Base-by-base conservation (phyloP, 768 basidiomycete genomes). In the Rhodotorula paludigena region DNA sequence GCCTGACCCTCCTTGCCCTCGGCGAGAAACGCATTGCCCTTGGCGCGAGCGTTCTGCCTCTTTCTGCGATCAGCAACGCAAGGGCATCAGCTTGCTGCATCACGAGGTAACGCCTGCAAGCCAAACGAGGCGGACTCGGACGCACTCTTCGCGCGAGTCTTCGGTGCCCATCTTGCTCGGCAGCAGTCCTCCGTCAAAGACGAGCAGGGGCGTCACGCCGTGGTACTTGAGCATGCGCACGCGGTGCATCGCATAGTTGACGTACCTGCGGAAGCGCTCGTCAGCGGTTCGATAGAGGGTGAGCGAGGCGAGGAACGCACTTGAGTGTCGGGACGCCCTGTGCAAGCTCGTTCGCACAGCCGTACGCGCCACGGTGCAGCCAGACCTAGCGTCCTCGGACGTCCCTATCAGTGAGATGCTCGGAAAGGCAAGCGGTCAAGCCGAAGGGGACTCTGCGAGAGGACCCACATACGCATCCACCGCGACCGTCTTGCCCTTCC, bases 161-260 rank as follows among this genome's bases (percentile, higher is more conserved):
- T 99, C 96, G 0, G 94, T 98, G 0, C 86, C 86, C 77, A 84
- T 86, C 83, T 99, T 99, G 23, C 94, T 93, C 14, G 92, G 92
- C 38, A 99, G 84, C 16, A 89, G 89, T 0, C 94, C 94, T 23
- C 96, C 96, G 76, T 98, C 96, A 74, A 99, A 94, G 25, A 99
- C 96, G 33, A 99, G 81, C 77, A 89, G 92, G 1, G 96, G 94
- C 57, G 83, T 83, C 66, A 98, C 89, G 32, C 85, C 85, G 77
- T 90, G 83, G 79, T 98, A 86, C 68, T 85, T 84, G 57, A 99
- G 80, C 60, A 98, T 84, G 36, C 92, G 85, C 51, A 98, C 86
- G 39, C 89, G 86, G 72, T 90, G 86, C 92, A 98, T 94, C 45
- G 88, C 88, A 80, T 94, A 99, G 77, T 94, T 87, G 66, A 98